These are phyloP conservation scores for Fusarium sp. DNA, from an alignment of 2,329 filamentous ascomycete genomes.

Conservation along the genomic window DNA sequence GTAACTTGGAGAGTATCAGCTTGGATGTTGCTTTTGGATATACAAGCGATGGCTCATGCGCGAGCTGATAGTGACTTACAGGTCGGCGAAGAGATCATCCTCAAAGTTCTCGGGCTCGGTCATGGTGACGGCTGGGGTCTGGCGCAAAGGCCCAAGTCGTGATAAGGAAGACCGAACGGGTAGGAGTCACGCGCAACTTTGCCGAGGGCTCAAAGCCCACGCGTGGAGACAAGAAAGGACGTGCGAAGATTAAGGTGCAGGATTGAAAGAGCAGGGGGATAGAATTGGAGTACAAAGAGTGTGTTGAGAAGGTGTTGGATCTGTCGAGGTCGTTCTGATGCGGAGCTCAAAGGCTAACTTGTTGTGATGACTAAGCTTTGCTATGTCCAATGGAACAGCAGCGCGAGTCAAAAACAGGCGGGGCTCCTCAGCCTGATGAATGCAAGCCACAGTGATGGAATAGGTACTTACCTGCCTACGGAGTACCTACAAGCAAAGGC, in stretches of 20 bases:
- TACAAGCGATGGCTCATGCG: not conserved
- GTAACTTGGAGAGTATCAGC: conserved; percentile 58
- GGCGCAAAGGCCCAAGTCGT: conserved; percentile 13
- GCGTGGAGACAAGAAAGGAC: not conserved
- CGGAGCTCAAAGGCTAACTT: conserved; percentile 25
- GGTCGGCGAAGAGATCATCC: conserved; percentile 93
- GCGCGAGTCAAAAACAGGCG: conserved; percentile 14
- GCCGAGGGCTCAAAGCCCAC: not conserved
- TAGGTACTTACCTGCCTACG: not conserved
- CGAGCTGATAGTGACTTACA: conserved; percentile 65
- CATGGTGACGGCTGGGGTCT: conserved; percentile 59
- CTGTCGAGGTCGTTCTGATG: conserved; percentile 34
- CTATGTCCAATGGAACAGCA: conserved; percentile 24
- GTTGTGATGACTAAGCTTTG: conserved; percentile 33
- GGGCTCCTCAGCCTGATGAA: conserved; percentile 5
- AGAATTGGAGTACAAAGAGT: conserved; percentile 19
- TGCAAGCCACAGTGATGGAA: not conserved
- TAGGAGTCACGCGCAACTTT: conserved; percentile 9
- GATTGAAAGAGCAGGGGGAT: conserved; percentile 5
- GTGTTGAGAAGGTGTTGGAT: conserved; percentile 26
- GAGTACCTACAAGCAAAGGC: not conserved
- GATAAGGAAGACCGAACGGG: conserved; percentile 7
- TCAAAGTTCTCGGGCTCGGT: conserved; percentile 83
- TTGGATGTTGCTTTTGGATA: not conserved
- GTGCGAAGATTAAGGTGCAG: not conserved